Base-by-base conservation (phyloP, 2,329 filamentous ascomycete species). In the Hymenoscyphus albidus region DNA sequence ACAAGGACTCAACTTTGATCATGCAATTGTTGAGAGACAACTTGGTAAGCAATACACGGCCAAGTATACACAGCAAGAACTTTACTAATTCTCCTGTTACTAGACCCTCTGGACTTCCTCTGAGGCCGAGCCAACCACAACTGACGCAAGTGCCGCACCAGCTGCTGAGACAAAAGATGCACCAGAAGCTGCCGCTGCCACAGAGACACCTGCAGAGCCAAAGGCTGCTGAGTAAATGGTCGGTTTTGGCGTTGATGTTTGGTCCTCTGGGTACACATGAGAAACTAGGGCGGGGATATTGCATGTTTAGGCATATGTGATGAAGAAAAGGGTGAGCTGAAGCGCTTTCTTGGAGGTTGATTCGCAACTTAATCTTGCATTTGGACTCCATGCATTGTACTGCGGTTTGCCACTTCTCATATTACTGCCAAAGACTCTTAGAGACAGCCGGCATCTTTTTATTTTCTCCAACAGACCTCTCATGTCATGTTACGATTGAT, bases 31-130 rank as follows among this genome's bases (percentile, higher is more conserved):
- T 98, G 79, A 92, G 94, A 80, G 94, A 97, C 84, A 98, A 97
- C 87, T 86, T 97, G 70, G 72, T 74, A 71, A 68, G 70, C 22
- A 27, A 3, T 12, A 38, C 35, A 7, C 14, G 22, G 7, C 18
- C n/a, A 22, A 51, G 6, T 18, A 12, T 9, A 51, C 5, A 51
- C 44, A 9, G 44, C 6, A 22, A 22, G 44, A 51, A 10, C 61
- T 68, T 58, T 62, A 39, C 13, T 16, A n/a, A 56, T 27, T 12
- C 31, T 12, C 10, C 18, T 48, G 39, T 48, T 38, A 61, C 39
- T 73, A 97, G 93, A 98, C 95, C 72, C 93, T 98, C 80, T 98
- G 95, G 95, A 98, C 95, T 77, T 98, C 94, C 67, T 98, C 94
- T 73, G 95, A 98, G 87, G 92, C 93, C 70, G 95, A 98, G 85